Evolutionary conservation across 2,329 filamentous ascomycete genomes (phyloP).

Genomic region (Cladosporium oxysporum): DNA sequence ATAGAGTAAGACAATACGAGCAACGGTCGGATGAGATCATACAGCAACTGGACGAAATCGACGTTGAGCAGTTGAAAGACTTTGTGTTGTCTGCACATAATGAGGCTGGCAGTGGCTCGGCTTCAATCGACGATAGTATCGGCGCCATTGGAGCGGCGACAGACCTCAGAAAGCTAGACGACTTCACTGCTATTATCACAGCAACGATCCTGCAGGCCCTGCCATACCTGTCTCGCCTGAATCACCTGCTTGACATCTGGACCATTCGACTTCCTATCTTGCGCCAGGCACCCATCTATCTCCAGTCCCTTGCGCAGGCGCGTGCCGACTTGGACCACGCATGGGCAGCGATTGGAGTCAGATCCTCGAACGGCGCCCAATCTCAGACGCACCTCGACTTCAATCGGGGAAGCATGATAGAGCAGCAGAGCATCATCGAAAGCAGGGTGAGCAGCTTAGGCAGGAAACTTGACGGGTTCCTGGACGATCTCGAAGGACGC

Average conservation of each 20-base stretch:
- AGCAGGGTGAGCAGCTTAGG: conserved; percentile 70
- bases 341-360: conserved; percentile 55
- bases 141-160: conserved; percentile 24
- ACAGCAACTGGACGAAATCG: conserved; percentile 66
- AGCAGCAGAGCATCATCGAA: conserved; percentile 60
- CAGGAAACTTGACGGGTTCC: conserved; percentile 74
- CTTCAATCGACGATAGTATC: conserved; percentile 25
- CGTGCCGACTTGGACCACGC: conserved; percentile 65
- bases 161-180: conserved; percentile 62
- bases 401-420: conserved; percentile 27
- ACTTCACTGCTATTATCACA: conserved; percentile 86
- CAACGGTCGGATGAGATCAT: conserved; percentile 72
- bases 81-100: conserved; percentile 81
- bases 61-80: conserved; percentile 84
- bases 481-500: conserved; percentile 82
- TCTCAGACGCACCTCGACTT: conserved; percentile 16
- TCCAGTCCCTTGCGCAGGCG: conserved; percentile 64
- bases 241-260: conserved; percentile 75
- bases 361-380: neutral
- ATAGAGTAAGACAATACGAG: conserved; percentile 69
- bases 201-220: conserved; percentile 88
- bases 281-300: conserved; percentile 68
- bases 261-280: conserved; percentile 73
- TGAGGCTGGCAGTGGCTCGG: conserved; percentile 34
- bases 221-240: conserved; percentile 75